phyloP scores from a whole-genome alignment of 352 stramenopile species.

The Phytopythium helicoides region DNA sequence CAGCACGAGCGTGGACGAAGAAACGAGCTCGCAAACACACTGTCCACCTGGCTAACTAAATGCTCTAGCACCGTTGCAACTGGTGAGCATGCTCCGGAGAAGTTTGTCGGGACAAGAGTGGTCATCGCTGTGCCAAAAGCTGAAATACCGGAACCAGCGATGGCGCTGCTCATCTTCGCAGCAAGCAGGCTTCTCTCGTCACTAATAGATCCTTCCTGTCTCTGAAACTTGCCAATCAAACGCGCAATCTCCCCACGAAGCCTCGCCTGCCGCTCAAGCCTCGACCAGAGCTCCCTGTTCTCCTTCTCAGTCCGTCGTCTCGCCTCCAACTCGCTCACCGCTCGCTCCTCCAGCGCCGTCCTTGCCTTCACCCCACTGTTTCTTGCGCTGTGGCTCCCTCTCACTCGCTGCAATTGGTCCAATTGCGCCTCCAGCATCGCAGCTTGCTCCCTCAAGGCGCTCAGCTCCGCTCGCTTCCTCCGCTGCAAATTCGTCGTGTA shows the following conservation, averaged over 20 bases:
- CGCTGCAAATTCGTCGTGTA: slow-evolving; percentile 5
- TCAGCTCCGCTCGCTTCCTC: slow-evolving; percentile 4
- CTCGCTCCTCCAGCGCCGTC: not conserved
- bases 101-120: too few relatives aligned
- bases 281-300: not conserved
- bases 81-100: too few relatives aligned
- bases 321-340: not conserved
- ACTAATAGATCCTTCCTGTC: not conserved
- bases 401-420: not conserved
- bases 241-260: not conserved
- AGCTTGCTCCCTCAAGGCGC: not conserved
- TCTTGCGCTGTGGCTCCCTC: too few relatives aligned
- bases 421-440: not conserved
- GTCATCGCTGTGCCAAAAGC: too few relatives aligned
- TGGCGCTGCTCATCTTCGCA: not conserved
- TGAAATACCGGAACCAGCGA: too few relatives aligned
- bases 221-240: not conserved
- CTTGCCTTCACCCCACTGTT: too few relatives aligned
- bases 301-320: not conserved
- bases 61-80: too few relatives aligned
- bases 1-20: too few relatives aligned
- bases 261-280: not conserved
- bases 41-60: too few relatives aligned
- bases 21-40: too few relatives aligned
- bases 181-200: not conserved